phyloP scores from a whole-genome alignment of 1,284 basidiomycete genomes.

The Entoloma clypeatum region DNA sequence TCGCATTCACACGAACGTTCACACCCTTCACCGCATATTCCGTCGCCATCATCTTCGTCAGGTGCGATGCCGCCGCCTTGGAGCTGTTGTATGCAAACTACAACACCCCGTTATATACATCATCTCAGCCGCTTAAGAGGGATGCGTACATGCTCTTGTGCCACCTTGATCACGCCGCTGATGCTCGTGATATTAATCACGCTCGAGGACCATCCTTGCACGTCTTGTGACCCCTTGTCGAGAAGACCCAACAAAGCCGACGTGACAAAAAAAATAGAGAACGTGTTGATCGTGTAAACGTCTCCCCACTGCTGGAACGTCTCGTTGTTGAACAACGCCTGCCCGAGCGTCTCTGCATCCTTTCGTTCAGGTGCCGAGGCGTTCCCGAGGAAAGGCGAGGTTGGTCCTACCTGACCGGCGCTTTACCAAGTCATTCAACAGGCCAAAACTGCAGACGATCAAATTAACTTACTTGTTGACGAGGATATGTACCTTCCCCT shows the following conservation, averaged over 20 bases:
- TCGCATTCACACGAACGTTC: constrained; percentile 65
- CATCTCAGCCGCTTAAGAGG: not conserved
- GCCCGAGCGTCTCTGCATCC: constrained; percentile 58
- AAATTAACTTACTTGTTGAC: constrained; percentile 66
- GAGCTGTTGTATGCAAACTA: constrained; percentile 78
- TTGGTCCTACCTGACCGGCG: constrained; percentile 68
- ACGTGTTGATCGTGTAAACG: constrained; percentile 63
- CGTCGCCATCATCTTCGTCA: constrained; percentile 71
- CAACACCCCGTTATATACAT: constrained; percentile 3
- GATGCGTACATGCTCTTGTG: constrained; percentile 66
- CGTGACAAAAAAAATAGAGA: constrained; percentile 71
- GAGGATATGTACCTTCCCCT: constrained; percentile 73
- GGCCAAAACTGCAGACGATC: constrained; percentile 3
- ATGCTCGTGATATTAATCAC: constrained; percentile 79
- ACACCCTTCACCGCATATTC: constrained; percentile 67
- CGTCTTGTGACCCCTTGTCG: constrained; percentile 62
- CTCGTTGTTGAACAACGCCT: constrained; percentile 64
- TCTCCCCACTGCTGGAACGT: constrained; percentile 58
- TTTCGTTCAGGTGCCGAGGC: constrained; percentile 53
- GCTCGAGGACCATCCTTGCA: constrained; percentile 50
- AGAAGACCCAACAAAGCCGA: constrained; percentile 74
- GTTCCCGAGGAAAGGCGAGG: constrained; percentile 54
- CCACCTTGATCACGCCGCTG: constrained; percentile 61
- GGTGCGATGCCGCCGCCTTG: constrained; percentile 71
- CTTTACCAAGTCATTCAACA: constrained; percentile 34